Evolutionary conservation across 768 basidiomycete genomes (phyloP).

Genomic region (Pisolithus orientalis): DNA sequence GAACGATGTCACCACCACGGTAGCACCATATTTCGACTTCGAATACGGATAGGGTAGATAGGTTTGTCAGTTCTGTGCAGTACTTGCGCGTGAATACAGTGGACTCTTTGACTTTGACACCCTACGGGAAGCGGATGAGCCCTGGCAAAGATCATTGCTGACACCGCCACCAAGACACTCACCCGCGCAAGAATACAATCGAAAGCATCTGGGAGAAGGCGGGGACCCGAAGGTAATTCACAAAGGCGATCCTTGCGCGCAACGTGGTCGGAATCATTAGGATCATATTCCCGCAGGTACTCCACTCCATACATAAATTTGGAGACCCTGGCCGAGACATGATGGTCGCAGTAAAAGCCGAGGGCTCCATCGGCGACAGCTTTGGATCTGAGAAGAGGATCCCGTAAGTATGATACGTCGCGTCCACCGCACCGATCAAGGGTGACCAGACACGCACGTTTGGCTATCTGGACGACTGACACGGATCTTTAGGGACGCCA

Average conservation of each 20-base stretch:
- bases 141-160: neutral
- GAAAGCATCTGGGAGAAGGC: constrained; percentile 74
- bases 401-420: constrained; percentile 3
- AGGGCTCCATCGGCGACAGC: constrained; percentile 81
- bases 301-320: constrained; percentile 82
- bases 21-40: constrained; percentile 85
- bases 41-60: constrained; percentile 71
- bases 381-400: constrained; percentile 53
- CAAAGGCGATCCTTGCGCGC: constrained; percentile 59
- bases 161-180: constrained; percentile 7
- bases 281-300: constrained; percentile 63
- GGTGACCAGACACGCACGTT: constrained; percentile 42
- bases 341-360: constrained; percentile 80
- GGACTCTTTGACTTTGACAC: constrained; percentile 73
- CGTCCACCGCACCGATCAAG: neutral
- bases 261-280: constrained; percentile 59
- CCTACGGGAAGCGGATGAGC: constrained; percentile 29
- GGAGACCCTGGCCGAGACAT: constrained; percentile 75
- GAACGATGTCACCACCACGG: constrained; percentile 63
- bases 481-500: constrained; percentile 46
- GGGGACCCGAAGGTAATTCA: constrained; percentile 72
- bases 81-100: constrained; percentile 79
- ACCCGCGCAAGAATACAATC: constrained; percentile 74
- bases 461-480: constrained; percentile 76
- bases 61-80: constrained; percentile 72